A percentile compares a stretch with the other conserved stretches of the same genome.
These are phyloP conservation scores for Piper longum DNA, from an alignment of 164 flowering plant genomes.

Conservation along the genomic window DNA sequence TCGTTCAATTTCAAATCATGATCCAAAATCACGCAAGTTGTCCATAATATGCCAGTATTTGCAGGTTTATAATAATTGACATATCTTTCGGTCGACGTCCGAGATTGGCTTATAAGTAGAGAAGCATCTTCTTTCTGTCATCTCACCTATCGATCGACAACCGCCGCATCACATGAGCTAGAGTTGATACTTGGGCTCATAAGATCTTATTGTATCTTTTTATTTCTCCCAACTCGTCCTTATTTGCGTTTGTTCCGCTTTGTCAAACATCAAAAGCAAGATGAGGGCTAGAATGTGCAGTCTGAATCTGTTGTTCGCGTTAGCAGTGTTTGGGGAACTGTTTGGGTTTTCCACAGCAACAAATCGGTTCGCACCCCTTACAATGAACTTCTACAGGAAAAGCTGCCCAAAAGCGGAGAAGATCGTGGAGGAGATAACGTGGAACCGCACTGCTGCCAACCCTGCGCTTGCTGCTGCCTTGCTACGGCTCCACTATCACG, in stretches of 20 bases:
- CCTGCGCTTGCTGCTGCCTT: slow-evolving; percentile 9
- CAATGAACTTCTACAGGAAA: slow-evolving; percentile 11
- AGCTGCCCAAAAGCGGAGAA: slow-evolving; percentile 18
- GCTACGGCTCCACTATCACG: slow-evolving; percentile 16
- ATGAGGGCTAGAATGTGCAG: not conserved
- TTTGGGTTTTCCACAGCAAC: slow-evolving; percentile 3
- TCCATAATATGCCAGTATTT: too few relatives aligned
- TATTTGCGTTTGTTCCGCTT: not conserved
- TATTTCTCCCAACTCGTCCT: not conserved
- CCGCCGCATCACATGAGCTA: too few relatives aligned
- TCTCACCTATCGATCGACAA: too few relatives aligned
- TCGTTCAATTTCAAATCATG: too few relatives aligned
- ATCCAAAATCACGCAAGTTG: too few relatives aligned
- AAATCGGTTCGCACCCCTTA: slow-evolving; percentile 3
- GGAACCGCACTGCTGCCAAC: slow-evolving; percentile 6
- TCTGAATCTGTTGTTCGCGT: not conserved
- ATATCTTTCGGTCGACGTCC: too few relatives aligned
- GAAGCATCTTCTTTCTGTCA: too few relatives aligned
- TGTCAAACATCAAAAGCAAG: not conserved
- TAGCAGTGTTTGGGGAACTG: not conserved
- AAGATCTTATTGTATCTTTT: too few relatives aligned
- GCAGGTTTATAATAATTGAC: too few relatives aligned
- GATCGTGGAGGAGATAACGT: slow-evolving; percentile 12
- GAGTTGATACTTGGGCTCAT: too few relatives aligned
- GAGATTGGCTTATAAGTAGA: too few relatives aligned